Evolutionary conservation across 352 stramenopile genomes (phyloP), one percentile per base, ranked within the genome.

Genomic region (Phytopythium chamaehyphon): DNA sequence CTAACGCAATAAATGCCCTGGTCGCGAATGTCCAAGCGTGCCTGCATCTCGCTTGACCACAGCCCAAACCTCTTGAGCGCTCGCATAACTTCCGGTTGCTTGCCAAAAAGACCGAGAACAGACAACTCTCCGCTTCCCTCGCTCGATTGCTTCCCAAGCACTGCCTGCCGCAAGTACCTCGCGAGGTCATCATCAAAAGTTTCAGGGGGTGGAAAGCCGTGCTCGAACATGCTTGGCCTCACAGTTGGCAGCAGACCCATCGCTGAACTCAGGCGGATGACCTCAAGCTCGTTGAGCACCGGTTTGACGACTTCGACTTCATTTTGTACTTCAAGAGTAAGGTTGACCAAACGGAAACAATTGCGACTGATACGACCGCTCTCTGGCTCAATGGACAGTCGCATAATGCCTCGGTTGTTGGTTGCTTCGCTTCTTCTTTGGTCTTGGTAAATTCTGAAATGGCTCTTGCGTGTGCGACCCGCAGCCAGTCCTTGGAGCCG

Each of bases 251-350:
- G 58, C 62, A 79, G 67, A 2, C 71, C 70, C 6, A 93, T 69
- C 37, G 56, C 66, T 24, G 62, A 66, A 51, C 80, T 76, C 47
- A 93, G 53, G 2, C 83, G 80, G 56, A 90, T 57, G 22, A 90
- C 66, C 39, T 92, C 83, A 21, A 80, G 39, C 48, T 93, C 81
- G 26, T 86, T 54, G 12, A 91, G 54, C n/a, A 90, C 66, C 0
- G 83, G 73, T 47, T 93, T 90, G 16, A 88, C 61, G 9, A 90
- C 69, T 8, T 88, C 77, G 28, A 76, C 63, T 24, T 83, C 78
- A 40, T 84, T 83, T 40, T 93, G 75, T 5, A 58, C 71, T 44
- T 87, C 73, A 0, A 52, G 28, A 18, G 68, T 47, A 5, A 89
- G 57, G 21, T 59, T 69, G 57, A 92, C 38, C 15, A 90, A 14